Base-by-base conservation (phyloP, 805 yeast genomes). In the Pichia sporocuriosa region DNA sequence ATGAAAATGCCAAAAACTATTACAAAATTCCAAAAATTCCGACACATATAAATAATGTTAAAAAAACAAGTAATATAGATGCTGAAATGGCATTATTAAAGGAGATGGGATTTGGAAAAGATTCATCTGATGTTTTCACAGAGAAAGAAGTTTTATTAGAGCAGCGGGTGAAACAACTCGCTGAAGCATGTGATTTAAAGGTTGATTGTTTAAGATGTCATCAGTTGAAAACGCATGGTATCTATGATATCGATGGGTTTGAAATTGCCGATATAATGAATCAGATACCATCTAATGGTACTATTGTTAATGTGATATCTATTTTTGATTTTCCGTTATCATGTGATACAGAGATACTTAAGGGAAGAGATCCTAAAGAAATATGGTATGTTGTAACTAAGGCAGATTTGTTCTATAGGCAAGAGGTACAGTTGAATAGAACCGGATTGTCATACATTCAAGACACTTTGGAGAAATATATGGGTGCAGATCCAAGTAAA, bases 291-390 rank as follows among this genome's bases (percentile, higher is more conserved):
- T 53, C 51, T 4, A 50, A 59, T 25, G 70, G 75, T 4, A 68
- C 68, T 8, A 50, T 82, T 1, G 70, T 81, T 3, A 79, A 82
- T 53, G 76, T 84, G 1, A 65, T 81, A 9, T 79, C 83, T 27
- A 77, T 83, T 1, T 58, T 71, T 12, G 95, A 85, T 49, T 84
- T 85, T 54, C 96, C 96, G 1, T 62, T 81, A 31, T 69, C 80
- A 6, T 52, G 80, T 3, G 63, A 70, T 43, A 51, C 54, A 7
- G 49, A 54, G 3, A 59, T 75, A 8, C 52, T 66, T 21, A 52
- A 64, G 29, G 57, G 56, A 33, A 51, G 69, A 24, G 50, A 62
- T 4, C 61, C 69, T 0, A 42, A 50, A n/a, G 59, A 64, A 6
- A 50, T 73, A 20, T 61, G 61, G 35, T 70, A 68, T 39, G 57